phyloP scores from a whole-genome alignment of 345 rosid genomes.

The Carallia brachiata region DNA sequence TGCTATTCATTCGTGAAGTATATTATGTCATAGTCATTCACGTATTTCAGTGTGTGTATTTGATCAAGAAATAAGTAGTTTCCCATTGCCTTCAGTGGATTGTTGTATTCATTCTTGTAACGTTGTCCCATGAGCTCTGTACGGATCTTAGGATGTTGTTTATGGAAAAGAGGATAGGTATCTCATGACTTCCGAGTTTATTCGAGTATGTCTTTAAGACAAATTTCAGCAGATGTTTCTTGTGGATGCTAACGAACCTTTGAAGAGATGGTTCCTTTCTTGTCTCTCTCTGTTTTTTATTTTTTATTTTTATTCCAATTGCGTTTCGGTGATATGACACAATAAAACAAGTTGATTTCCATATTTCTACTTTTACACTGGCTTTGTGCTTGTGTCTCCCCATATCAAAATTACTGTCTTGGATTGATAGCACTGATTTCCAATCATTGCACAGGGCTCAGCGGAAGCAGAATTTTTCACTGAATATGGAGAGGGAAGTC shows the following conservation, averaged over 20 bases:
- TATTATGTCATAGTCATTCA: no score
- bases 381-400: background rate
- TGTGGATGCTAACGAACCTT: background rate
- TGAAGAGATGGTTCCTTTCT: background rate
- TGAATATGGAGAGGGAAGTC: slow-evolving; percentile 93
- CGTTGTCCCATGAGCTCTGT: no score
- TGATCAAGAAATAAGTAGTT: no score
- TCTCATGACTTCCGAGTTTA: background rate
- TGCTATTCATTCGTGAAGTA: no score
- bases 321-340: background rate
- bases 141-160: no score
- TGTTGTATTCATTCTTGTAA: no score
- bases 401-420: background rate
- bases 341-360: background rate
- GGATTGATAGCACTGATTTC: slow-evolving; percentile 1
- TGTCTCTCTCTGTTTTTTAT: background rate
- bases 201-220: background rate
- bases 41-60: no score
- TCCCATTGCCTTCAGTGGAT: no score
- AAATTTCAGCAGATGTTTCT: background rate
- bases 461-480: slow-evolving; percentile 84
- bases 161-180: no score
- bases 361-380: background rate
- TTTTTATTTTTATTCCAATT: no score
- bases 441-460: slow-evolving; percentile 42